Evolutionary conservation across 768 basidiomycete species (phyloP), one percentile per base, ranked within the genome.

Genomic region (Boletus pseudopeckii): DNA sequence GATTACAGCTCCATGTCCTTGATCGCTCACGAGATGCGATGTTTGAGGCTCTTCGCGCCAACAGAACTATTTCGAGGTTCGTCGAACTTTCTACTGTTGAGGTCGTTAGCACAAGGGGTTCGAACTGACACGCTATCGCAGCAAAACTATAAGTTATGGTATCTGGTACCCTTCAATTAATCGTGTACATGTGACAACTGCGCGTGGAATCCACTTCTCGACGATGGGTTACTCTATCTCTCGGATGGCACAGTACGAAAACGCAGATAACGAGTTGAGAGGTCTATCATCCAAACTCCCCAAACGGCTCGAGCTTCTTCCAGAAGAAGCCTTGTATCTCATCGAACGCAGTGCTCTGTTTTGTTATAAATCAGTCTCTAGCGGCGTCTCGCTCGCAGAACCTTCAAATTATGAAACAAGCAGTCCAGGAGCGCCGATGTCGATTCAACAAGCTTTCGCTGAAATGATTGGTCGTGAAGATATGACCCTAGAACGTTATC

Each of bases 271-370:
- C 20, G 44, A 36, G 2, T 30, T 22, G 28, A 22, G 9, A 11
- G 45, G 17, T 7, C 20, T 11, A 28, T 40, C 47, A 24, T 60
- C 70, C 39, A 86, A 82, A 62, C 52, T 72, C 2, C 77, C 80
- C 14, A 91, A 86, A 68, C 74, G 85, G 26, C 73, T 92, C 17
- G 93, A 98, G 64, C 77, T 99, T 0, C 77, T 99, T 2, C 97
- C 97, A 0, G 97, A 99, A 72, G 97, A 99, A 73, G 84, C 92
- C 0, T 78, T 99, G 17, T 98, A 98, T 74, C 81, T 98, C 32
- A 79, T 96, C 42, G 97, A 98, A 71, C 76, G 95, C 40, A 96
- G 97, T 0, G 80, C 88, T 2, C 72, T 98, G 57, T 88, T 90
- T 57, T 93, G 93, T 63, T 93, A 87, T 81, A 87, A 84, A 64